A percentile compares a stretch with the other conserved stretches of the same genome.
Evolutionary conservation across 768 basidiomycete species (phyloP).

Genomic region (Saitozyma sp.): DNA sequence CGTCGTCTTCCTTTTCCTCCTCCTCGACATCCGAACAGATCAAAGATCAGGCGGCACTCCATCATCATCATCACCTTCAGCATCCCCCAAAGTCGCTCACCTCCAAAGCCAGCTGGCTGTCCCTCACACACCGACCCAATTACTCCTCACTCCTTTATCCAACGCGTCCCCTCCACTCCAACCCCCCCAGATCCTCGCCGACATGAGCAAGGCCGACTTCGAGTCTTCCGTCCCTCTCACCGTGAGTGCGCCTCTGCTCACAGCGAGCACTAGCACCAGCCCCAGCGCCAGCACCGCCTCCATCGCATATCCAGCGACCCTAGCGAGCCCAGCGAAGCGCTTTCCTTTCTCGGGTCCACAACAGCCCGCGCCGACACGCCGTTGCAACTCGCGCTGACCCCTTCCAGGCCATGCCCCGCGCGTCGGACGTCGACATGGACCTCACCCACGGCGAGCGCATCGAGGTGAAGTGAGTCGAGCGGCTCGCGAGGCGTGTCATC

Average conservation of each 20-base stretch:
- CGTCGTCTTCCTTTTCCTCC: no score
- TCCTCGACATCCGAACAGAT: no score
- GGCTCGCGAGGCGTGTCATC: neutral
- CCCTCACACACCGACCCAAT: no score
- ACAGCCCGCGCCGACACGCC: neutral
- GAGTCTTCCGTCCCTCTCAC: slow-evolving; percentile 42
- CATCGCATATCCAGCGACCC: no score
- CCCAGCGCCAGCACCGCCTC: no score
- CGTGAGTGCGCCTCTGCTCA: slow-evolving; percentile 10
- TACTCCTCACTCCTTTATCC: no score
- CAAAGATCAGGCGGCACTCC: no score
- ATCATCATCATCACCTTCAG: no score
- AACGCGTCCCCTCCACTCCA: neutral
- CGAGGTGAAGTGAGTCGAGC: slow-evolving; percentile 44
- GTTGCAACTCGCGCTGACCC: neutral
- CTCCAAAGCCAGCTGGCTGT: no score
- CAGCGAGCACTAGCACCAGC: no score
- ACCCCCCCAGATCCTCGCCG: neutral
- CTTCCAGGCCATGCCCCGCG: slow-evolving; percentile 43
- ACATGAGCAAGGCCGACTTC: slow-evolving; percentile 25
- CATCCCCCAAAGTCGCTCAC: no score
- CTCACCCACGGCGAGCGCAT: slow-evolving; percentile 36
- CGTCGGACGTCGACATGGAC: slow-evolving; percentile 41
- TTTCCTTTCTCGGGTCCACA: neutral
- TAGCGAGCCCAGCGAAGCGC: slow-evolving; percentile 5